These are phyloP conservation scores for Acidomyces sp. DNA, from an alignment of 495 filamentous ascomycete species.

Conservation along the genomic window DNA sequence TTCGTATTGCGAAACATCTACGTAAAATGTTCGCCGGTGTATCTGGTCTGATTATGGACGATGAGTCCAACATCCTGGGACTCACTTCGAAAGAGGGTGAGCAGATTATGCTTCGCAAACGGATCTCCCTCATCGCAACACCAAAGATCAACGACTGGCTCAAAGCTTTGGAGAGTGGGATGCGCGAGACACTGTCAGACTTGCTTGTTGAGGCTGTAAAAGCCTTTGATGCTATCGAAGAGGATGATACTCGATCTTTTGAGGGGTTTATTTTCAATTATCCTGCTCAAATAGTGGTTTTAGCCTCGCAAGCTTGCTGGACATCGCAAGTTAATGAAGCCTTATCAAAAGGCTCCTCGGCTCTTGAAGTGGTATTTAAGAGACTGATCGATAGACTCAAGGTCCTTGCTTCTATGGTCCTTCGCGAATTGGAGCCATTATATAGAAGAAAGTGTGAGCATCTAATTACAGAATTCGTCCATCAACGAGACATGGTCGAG, in stretches of 20 bases:
- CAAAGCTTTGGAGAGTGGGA: conserved; percentile 72
- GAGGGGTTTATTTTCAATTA: conserved; percentile 64
- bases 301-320: conserved; percentile 93
- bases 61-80: conserved; percentile 67
- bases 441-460: conserved; percentile 93
- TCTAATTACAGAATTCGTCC: conserved; percentile 96
- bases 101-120: conserved; percentile 69
- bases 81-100: conserved; percentile 96
- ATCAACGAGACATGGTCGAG: conserved; percentile 83
- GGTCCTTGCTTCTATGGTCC: conserved; percentile 73
- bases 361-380: conserved; percentile 55
- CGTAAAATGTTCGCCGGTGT: conserved; percentile 99
- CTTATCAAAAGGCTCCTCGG: conserved; percentile 52
- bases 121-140: conserved; percentile 81
- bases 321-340: conserved; percentile 68
- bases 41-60: conserved; percentile 78
- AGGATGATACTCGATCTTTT: conserved; percentile 50
- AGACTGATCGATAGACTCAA: conserved; percentile 68
- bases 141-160: conserved; percentile 98
- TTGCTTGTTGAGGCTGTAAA: conserved; percentile 74
- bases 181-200: conserved; percentile 89
- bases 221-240: conserved; percentile 53
- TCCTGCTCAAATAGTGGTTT: conserved; percentile 88
- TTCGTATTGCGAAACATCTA: conserved; percentile 93
- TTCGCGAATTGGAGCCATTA: conserved; percentile 76